Evolutionary conservation across 2,329 filamentous ascomycete genomes (phyloP).

Genomic region (Xylaria polymorpha): DNA sequence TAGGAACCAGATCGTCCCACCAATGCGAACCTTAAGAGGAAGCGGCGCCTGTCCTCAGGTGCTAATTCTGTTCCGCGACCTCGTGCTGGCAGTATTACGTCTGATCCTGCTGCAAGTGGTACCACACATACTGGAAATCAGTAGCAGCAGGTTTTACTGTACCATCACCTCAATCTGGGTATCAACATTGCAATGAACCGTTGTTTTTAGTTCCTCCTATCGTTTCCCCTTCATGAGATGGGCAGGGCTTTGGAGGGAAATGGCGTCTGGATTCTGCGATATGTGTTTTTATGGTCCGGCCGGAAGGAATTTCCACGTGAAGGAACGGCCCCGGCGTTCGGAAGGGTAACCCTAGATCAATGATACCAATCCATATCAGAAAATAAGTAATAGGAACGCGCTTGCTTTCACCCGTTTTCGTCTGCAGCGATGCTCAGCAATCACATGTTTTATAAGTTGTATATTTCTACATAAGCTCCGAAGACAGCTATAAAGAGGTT

Average conservation of each 20-base stretch:
- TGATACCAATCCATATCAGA: constrained; percentile 31
- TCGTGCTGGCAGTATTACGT: not conserved
- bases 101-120: not conserved
- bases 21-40: constrained; percentile 19
- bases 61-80: constrained; percentile 1
- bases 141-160: not conserved
- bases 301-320: constrained; percentile 10
- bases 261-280: constrained; percentile 19
- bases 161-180: not conserved
- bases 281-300: constrained; percentile 13
- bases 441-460: not conserved
- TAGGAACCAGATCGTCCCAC: constrained; percentile 44
- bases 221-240: not conserved
- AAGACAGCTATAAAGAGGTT: too few relatives aligned
- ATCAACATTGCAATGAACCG: constrained; percentile 5
- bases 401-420: not conserved
- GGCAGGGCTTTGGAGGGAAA: not conserved
- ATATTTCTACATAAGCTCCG: too few relatives aligned
- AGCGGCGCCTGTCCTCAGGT: constrained; percentile 20
- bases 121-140: not conserved
- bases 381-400: constrained; percentile 8
- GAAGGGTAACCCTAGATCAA: constrained; percentile 18
- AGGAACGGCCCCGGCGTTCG: constrained; percentile 27
- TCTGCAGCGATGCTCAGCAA: not conserved
- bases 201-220: not conserved